phyloP scores from a whole-genome alignment of 805 yeast species.

The Starmerella davenportii region DNA sequence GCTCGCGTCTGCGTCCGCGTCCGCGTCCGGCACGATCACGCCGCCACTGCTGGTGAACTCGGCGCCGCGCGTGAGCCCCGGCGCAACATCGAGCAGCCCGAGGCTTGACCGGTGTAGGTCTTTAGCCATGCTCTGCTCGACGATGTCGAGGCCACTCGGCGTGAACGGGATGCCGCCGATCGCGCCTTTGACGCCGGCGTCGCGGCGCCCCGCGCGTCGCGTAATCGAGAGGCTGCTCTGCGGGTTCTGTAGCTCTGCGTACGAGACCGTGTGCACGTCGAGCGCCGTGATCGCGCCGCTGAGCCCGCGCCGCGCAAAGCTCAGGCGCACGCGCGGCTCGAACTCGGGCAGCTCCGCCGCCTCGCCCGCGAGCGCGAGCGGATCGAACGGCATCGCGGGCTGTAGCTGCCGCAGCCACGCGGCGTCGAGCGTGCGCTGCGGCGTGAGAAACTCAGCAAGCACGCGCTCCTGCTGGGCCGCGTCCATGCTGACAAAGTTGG shows the following conservation, averaged over 20 bases:
- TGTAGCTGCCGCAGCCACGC: constrained; percentile 23
- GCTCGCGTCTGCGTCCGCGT: constrained; percentile 10
- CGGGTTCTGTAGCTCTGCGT: constrained; percentile 32
- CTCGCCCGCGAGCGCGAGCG: constrained; percentile 27
- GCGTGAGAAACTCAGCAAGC: constrained; percentile 35
- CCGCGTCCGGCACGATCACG: constrained; percentile 10
- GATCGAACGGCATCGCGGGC: constrained; percentile 22
- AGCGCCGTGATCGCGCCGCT: constrained; percentile 48
- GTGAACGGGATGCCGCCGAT: constrained; percentile 69
- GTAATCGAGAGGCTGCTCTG: constrained; percentile 56
- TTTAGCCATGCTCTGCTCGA: constrained; percentile 16
- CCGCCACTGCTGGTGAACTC: constrained; percentile 16
- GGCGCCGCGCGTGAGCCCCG: constrained; percentile 64
- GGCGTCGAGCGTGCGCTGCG: constrained; percentile 25
- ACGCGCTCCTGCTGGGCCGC: constrained; percentile 15
- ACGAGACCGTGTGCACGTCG: constrained; percentile 38
- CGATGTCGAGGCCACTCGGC: constrained; percentile 63
- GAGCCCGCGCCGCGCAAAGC: constrained; percentile 60
- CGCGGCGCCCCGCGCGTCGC: constrained; percentile 45
- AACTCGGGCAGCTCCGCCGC: constrained; percentile 43
- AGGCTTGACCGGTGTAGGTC: constrained; percentile 45
- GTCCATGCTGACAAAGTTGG: background rate
- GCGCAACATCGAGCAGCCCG: constrained; percentile 71
- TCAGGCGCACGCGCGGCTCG: constrained; percentile 42
- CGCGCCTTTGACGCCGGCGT: constrained; percentile 48